Conservation (phyloP, 345 rosid genomes). For the Cardamine resedifolia region DNA sequence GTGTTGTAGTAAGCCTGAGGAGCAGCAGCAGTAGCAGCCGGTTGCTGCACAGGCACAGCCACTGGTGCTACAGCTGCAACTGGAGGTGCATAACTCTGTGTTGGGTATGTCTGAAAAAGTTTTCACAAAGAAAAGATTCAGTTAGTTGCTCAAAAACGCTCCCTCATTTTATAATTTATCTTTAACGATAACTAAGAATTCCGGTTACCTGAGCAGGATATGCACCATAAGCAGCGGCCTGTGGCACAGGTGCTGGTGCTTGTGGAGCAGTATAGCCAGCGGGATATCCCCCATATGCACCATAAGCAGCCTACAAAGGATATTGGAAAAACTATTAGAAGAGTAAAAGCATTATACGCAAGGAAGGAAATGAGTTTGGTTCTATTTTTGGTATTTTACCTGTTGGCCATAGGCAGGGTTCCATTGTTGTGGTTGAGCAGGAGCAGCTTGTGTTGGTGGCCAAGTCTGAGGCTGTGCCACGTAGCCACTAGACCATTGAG, state of each 20-base stretch:
- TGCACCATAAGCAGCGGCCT: slow-evolving; percentile 63
- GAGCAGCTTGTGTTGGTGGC: slow-evolving; percentile 73
- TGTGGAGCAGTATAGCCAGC: slow-evolving; percentile 67
- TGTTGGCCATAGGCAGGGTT: slow-evolving; percentile 80
- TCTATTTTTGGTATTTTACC: slow-evolving; percentile 31
- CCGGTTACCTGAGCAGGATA: slow-evolving; percentile 81
- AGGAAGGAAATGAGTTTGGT: background rate
- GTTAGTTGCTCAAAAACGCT: slow-evolving; percentile 14
- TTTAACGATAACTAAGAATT: background rate
- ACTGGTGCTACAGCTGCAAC: slow-evolving; percentile 45
- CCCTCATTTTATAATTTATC: background rate
- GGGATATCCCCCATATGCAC: slow-evolving; percentile 71
- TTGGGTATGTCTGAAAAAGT: slow-evolving; percentile 45
- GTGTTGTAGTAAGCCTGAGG: slow-evolving; percentile 66
- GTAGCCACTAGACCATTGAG: slow-evolving; percentile 84
- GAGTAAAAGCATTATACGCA: background rate
- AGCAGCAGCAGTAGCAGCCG: slow-evolving; percentile 43
- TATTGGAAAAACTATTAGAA: background rate
- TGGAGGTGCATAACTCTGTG: slow-evolving; percentile 68
- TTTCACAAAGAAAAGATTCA: slow-evolving; percentile 27
- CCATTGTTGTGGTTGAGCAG: slow-evolving; percentile 72
- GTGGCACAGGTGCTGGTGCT: slow-evolving; percentile 69
- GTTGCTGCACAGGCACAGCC: slow-evolving; percentile 54
- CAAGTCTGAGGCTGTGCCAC: slow-evolving; percentile 84
- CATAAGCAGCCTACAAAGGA: slow-evolving; percentile 62